A percentile compares a stretch with the other conserved stretches of the same genome.
Conservation (phyloP, 352 stramenopile species). For the Globisporangium carolinianum region DNA sequence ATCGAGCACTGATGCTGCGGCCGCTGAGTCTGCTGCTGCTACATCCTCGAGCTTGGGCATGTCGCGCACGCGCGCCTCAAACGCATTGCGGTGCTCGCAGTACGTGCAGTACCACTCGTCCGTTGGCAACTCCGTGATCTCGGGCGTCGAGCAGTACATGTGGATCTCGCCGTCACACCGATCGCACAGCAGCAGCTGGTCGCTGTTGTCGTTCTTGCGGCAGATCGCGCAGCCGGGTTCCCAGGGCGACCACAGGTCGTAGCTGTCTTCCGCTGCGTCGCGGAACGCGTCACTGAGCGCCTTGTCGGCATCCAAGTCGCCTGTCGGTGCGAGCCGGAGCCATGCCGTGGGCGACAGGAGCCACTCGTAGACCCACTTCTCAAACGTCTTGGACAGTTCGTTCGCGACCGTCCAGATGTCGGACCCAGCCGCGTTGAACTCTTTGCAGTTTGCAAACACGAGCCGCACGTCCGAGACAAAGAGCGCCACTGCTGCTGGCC, state of each 20-base stretch:
- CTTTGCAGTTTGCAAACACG: slow-evolving; percentile 85
- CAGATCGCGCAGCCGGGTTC: slow-evolving; percentile 74
- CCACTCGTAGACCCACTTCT: slow-evolving; percentile 88
- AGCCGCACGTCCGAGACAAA: slow-evolving; percentile 82
- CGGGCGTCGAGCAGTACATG: slow-evolving; percentile 74
- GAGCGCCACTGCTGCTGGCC: slow-evolving; percentile 53
- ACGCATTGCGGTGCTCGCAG: slow-evolving; percentile 49
- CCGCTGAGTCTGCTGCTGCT: not conserved
- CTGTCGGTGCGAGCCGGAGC: slow-evolving; percentile 59
- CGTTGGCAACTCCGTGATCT: slow-evolving; percentile 60
- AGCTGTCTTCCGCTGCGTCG: slow-evolving; percentile 46
- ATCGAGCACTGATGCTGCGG: too few relatives aligned
- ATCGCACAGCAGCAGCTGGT: slow-evolving; percentile 78
- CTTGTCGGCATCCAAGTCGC: slow-evolving; percentile 36
- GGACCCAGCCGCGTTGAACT: slow-evolving; percentile 76
- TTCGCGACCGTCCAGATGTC: slow-evolving; percentile 77
- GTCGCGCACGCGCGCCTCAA: slow-evolving; percentile 20
- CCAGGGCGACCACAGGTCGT: slow-evolving; percentile 75
- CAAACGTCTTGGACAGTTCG: slow-evolving; percentile 64
- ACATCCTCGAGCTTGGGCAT: slow-evolving; percentile 6
- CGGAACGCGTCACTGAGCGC: slow-evolving; percentile 56
- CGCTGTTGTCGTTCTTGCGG: slow-evolving; percentile 63
- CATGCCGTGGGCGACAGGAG: slow-evolving; percentile 69
- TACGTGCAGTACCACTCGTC: slow-evolving; percentile 83
- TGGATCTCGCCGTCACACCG: slow-evolving; percentile 85